Conservation (phyloP, 2,329 filamentous ascomycete species). For the Penicillium sp. region DNA sequence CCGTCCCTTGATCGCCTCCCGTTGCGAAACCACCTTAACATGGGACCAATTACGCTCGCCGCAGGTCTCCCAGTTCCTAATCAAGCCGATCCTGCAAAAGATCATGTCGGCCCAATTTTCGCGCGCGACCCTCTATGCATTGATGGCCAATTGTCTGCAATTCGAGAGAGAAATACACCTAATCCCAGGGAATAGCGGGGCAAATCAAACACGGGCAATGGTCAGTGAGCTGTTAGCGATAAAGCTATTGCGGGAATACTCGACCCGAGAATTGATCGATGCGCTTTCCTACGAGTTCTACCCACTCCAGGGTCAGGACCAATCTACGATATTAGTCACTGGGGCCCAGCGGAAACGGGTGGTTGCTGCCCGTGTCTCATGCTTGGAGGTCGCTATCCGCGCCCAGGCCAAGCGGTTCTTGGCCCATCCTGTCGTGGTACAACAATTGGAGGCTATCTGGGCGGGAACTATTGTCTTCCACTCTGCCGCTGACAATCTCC, state of each 20-base stretch:
- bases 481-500: slow-evolving; percentile 78
- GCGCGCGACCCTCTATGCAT: slow-evolving; percentile 78
- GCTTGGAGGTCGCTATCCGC: slow-evolving; percentile 87
- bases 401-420: slow-evolving; percentile 91
- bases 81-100: slow-evolving; percentile 92
- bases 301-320: slow-evolving; percentile 75
- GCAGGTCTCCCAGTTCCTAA: slow-evolving; percentile 89
- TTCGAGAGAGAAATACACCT: slow-evolving; percentile 83
- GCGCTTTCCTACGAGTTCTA: slow-evolving; percentile 94
- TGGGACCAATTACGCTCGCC: slow-evolving; percentile 97
- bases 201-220: slow-evolving; percentile 77
- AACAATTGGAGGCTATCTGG: slow-evolving; percentile 97
- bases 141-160: slow-evolving; percentile 91
- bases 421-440: slow-evolving; percentile 84
- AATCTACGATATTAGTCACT: slow-evolving; percentile 37
- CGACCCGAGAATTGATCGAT: slow-evolving; percentile 85
- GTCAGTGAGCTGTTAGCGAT: slow-evolving; percentile 89
- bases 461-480: slow-evolving; percentile 94
- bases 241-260: slow-evolving; percentile 84
- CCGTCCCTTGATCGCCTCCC: slow-evolving; percentile 74
- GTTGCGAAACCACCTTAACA: slow-evolving; percentile 85
- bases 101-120: slow-evolving; percentile 81
- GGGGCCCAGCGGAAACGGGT: slow-evolving; percentile 46
- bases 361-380: slow-evolving; percentile 74
- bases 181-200: slow-evolving; percentile 79